Percentiles rank a stretch among this genome's conserved stretches.
Conservation (phyloP, 2,329 filamentous ascomycete species). For the Cercospora sojina region DNA sequence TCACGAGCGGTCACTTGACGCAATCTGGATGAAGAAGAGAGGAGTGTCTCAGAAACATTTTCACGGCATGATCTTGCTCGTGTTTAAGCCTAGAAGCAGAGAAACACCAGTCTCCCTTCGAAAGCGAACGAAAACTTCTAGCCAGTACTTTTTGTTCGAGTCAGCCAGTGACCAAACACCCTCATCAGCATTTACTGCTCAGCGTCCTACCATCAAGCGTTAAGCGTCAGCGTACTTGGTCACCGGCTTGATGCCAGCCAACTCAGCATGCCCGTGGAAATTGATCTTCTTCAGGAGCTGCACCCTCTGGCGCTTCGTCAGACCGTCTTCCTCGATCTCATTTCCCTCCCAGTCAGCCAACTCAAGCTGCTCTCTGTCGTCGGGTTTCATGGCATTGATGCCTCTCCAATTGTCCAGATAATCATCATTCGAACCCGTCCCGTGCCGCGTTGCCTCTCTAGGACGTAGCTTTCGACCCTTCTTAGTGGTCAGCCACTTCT, state of each 20-base stretch:
- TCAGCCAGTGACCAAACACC: not conserved
- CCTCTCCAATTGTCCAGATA: not conserved
- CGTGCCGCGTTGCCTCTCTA: not conserved
- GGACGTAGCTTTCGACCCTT: not conserved
- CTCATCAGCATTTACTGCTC: not conserved
- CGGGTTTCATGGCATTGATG: not conserved
- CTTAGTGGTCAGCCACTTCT: not conserved
- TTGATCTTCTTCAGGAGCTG: not conserved
- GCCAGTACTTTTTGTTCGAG: not conserved
- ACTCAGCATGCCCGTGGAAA: not conserved
- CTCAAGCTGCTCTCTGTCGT: not conserved
- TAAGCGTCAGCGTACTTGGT: not conserved
- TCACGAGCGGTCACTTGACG: too few species aligned
- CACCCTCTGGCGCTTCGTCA: not conserved
- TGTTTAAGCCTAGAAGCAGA: not conserved
- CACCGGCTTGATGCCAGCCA: not conserved
- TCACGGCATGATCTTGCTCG: not conserved
- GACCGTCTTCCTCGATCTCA: not conserved
- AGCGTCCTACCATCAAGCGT: not conserved
- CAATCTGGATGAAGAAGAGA: too few species aligned
- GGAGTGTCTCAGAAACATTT: not conserved
- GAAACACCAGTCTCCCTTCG: not conserved
- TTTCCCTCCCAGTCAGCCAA: not conserved
- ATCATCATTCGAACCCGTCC: not conserved
- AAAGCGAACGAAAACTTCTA: not conserved